Base-by-base conservation (phyloP, 371 early-diverging fungal species). In the Mucor plumbeus region DNA sequence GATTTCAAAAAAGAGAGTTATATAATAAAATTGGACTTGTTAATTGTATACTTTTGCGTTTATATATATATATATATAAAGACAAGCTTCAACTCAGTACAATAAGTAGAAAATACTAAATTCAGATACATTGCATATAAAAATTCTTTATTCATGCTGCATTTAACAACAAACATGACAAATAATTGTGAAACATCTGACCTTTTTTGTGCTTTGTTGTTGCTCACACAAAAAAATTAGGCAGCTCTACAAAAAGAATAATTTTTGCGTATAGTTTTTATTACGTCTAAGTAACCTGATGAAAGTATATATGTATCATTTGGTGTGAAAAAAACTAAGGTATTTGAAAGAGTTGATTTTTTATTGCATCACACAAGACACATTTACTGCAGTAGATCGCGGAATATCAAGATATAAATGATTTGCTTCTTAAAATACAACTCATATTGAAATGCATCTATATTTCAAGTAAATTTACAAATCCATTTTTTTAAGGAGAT, bases 351-450 rank as follows among this genome's bases (percentile, higher is more conserved):
- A n/a, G n/a, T n/a, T n/a, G n/a, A n/a, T n/a, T 50, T 6, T 17
- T 48, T 48, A 1, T 48, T n/a, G 50, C 50, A 43, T 13, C 5
- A 43, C 43, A 43, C 43, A 43, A 15, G 43, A 43, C 43, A 43
- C 31, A 33, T 53, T 9, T 17, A 57, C 58, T 57, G 58, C 58
- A 57, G 58, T 57, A 57, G 19, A 57, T 57, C 58, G 58, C 38
- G 19, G 59, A 59, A 40, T 59, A 59, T 21, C 38, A 40, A 40
- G 40, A 59, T 43, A 43, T 43, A 15, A 6, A 43, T 43, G 26
- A 26, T 26, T 1, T 3, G 3, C 3, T 26, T 26, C 26, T 26
- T 26, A 26, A 26, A 26, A n/a, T n/a, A n/a, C n/a, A n/a, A 26
- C 26, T 3, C 26, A 26, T 26, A 26, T 1, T 26, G 26, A 26